Conservation (phyloP, 192 early-diverging fungal genomes). For the Paraglomus occultum region DNA sequence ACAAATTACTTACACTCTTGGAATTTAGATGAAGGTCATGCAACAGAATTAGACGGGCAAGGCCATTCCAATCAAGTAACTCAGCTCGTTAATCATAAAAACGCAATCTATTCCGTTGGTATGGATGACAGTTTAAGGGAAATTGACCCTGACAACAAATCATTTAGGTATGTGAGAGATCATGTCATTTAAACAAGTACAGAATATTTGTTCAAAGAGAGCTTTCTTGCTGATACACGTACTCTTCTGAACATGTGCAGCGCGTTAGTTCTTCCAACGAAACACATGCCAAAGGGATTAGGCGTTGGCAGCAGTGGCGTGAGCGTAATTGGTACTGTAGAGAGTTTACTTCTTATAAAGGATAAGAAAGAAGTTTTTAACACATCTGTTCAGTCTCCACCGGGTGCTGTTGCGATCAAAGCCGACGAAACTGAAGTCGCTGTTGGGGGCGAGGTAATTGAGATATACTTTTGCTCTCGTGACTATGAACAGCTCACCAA, state of each 20-base stretch:
- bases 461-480: neutral
- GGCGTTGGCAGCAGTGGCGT: conserved; percentile 47
- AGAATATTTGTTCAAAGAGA: neutral
- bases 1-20: conserved; percentile 45
- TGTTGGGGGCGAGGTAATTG: conserved; percentile 62
- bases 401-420: conserved; percentile 55
- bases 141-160: conserved; percentile 29
- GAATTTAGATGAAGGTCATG: conserved; percentile 48
- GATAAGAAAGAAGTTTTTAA: conserved; percentile 41
- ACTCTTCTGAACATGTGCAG: conserved; percentile 35
- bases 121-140: conserved; percentile 73
- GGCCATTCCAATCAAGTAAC: conserved; percentile 80
- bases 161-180: conserved; percentile 38
- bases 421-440: conserved; percentile 51
- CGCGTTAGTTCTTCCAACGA: conserved; percentile 43
- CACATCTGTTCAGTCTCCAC: conserved; percentile 44
- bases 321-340: conserved; percentile 53
- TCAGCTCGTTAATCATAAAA: conserved; percentile 46
- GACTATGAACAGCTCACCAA: neutral
- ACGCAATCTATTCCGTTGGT: conserved; percentile 57
- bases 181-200: neutral
- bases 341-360: conserved; percentile 51
- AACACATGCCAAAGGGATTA: conserved; percentile 53
- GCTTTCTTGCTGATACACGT: conserved; percentile 12
- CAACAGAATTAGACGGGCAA: conserved; percentile 50